Conservation (phyloP, 495 filamentous ascomycete genomes). For the Mycothermus thermophilus region DNA sequence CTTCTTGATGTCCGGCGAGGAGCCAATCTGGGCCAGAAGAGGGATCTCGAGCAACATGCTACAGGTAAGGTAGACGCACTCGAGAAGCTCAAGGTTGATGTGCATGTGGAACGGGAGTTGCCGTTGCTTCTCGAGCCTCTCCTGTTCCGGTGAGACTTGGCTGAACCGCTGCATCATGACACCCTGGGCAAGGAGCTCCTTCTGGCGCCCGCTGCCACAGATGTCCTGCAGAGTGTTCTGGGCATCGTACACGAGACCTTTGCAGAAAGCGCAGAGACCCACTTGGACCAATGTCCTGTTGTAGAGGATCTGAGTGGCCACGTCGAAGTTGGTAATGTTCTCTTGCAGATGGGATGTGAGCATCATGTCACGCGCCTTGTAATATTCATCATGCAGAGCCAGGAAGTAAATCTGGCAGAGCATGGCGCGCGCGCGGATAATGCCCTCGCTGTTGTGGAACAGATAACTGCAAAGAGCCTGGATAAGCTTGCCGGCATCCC, state of each 20-base stretch:
- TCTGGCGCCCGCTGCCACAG: conserved; percentile 90
- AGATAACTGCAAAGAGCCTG: conserved; percentile 87
- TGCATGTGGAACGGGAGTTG: conserved; percentile 99
- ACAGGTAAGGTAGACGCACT: conserved; percentile 96
- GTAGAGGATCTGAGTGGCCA: conserved; percentile 95
- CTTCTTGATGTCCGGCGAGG: conserved; percentile 92
- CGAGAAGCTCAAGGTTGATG: conserved; percentile 96
- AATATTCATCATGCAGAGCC: conserved; percentile 92
- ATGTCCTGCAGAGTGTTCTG: conserved; percentile 95
- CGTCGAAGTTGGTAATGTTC: conserved; percentile 85
- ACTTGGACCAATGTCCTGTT: conserved; percentile 97
- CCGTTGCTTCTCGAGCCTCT: conserved; percentile 87
- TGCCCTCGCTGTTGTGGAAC: conserved; percentile 84
- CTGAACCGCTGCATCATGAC: conserved; percentile 94
- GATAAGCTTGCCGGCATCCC: conserved; percentile 60
- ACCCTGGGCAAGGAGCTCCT: conserved; percentile 94
- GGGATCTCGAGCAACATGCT: conserved; percentile 98
- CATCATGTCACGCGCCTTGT: conserved; percentile 94
- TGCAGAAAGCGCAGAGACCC: conserved; percentile 94
- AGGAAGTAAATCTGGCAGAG: conserved; percentile 97
- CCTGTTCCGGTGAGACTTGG: conserved; percentile 91
- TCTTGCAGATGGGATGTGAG: conserved; percentile 99
- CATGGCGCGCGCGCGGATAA: conserved; percentile 92
- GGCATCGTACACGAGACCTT: conserved; percentile 90
- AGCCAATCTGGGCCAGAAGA: conserved; percentile 88